Conservation (phyloP, 1,284 basidiomycete species). For the Mycena citricolor region DNA sequence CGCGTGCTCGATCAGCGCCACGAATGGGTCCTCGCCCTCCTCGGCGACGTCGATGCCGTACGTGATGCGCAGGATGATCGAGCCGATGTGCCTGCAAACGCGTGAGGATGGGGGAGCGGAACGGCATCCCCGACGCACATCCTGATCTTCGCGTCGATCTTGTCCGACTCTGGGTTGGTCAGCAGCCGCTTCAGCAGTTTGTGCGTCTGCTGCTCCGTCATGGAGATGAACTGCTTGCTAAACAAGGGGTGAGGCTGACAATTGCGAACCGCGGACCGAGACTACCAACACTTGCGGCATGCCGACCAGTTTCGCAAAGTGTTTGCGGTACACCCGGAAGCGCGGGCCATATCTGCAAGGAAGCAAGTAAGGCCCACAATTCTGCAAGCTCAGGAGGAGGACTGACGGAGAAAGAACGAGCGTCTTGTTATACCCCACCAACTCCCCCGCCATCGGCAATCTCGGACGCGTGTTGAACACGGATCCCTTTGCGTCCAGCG, state of each 20-base stretch:
- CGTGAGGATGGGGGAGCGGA: neutral
- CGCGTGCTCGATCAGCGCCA: conserved; percentile 42
- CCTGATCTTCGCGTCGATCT: conserved; percentile 30
- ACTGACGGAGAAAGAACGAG: conserved; percentile 21
- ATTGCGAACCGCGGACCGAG: neutral
- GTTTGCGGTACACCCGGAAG: conserved; percentile 33
- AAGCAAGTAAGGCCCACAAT: neutral
- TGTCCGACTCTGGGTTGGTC: conserved; percentile 26
- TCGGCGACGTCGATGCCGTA: conserved; percentile 41
- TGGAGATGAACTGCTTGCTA: conserved; percentile 14
- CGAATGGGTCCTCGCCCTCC: conserved; percentile 36
- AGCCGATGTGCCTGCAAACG: conserved; percentile 34
- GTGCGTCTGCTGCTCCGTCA: conserved; percentile 29
- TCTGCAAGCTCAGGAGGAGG: neutral
- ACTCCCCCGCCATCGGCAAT: conserved; percentile 28
- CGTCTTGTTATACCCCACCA: conserved; percentile 23
- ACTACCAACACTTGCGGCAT: conserved; percentile 12
- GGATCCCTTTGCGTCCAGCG: conserved; percentile 36
- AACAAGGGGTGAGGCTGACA: neutral
- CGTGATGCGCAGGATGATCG: conserved; percentile 38
- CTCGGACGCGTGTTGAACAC: conserved; percentile 38
- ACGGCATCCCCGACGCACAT: conserved; percentile 26
- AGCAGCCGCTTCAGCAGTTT: conserved; percentile 32
- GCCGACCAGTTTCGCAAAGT: conserved; percentile 29
- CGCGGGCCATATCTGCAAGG: conserved; percentile 28